A percentile compares a stretch with the other conserved stretches of the same genome.
Conservation (phyloP, 352 stramenopile genomes). For the Phytophthora tubulina region DNA sequence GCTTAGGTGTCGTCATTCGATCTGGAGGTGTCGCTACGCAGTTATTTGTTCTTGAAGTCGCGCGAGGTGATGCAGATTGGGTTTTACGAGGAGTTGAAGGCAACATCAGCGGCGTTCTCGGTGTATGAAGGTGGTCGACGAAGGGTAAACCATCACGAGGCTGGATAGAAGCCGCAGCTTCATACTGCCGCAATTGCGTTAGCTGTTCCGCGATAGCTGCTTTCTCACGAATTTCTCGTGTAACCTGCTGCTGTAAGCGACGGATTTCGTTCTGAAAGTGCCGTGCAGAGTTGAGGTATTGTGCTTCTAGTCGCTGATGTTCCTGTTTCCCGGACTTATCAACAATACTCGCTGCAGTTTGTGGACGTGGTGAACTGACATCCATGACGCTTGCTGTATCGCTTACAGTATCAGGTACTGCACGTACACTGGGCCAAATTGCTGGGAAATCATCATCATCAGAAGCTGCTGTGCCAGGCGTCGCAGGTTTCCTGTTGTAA, state of each 20-base stretch:
- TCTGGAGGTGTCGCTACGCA: conserved; percentile 23
- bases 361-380: conserved; percentile 37
- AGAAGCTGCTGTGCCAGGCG: background rate
- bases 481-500: conserved; percentile 30
- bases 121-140: conserved; percentile 8
- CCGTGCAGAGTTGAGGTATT: conserved; percentile 50
- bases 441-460: conserved; percentile 12
- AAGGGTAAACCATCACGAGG: conserved; percentile 7
- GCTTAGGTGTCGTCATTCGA: conserved; percentile 20
- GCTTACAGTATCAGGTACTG: conserved; percentile 23
- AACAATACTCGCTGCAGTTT: conserved; percentile 11
- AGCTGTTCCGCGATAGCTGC: conserved; percentile 57
- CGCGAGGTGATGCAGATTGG: conserved; percentile 35
- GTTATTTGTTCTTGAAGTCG: conserved; percentile 3
- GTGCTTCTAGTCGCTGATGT: conserved; percentile 16
- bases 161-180: conserved; percentile 18
- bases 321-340: conserved; percentile 15
- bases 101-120: conserved; percentile 4
- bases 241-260: conserved; percentile 69
- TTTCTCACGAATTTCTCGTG: conserved; percentile 61
- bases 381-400: conserved; percentile 47
- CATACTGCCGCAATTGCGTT: conserved; percentile 36
- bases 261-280: conserved; percentile 80
- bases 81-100: conserved; percentile 10
- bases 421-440: background rate